phyloP scores from a whole-genome alignment of 345 rosid species.

The Cardamine occulta region DNA sequence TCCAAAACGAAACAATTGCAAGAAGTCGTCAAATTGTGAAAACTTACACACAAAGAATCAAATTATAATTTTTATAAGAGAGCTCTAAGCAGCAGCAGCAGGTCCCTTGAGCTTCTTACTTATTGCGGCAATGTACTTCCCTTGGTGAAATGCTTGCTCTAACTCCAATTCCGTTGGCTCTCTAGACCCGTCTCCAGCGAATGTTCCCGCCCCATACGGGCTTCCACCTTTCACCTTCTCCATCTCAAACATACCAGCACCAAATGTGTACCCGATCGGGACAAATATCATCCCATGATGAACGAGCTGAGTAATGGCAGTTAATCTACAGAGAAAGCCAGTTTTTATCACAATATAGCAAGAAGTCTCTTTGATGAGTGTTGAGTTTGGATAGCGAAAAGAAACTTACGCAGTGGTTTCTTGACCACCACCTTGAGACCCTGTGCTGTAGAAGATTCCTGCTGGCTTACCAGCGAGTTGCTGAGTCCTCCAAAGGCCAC shows the following conservation, averaged over 20 bases:
- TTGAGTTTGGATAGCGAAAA: not conserved
- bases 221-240: conserved; percentile 89
- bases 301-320: conserved; percentile 90
- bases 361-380: not conserved
- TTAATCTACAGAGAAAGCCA: conserved; percentile 51
- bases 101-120: conserved; percentile 82
- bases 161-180: conserved; percentile 79
- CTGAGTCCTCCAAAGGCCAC: conserved; percentile 90
- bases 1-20: not conserved
- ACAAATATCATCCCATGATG: conserved; percentile 95
- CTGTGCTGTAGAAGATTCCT: conserved; percentile 91
- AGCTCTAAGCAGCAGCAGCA: conserved; percentile 43
- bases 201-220: conserved; percentile 93
- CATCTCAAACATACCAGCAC: conserved; percentile 98
- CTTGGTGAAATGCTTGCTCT: conserved; percentile 93
- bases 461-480: conserved; percentile 96
- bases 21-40: not conserved
- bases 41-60: conserved; percentile 25
- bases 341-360: not conserved
- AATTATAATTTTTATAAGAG: conserved; percentile 2
- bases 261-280: conserved; percentile 89
- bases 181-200: conserved; percentile 84
- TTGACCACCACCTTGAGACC: conserved; percentile 97
- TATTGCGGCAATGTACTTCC: conserved; percentile 81
- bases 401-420: conserved; percentile 88